Conservation (phyloP, 768 basidiomycete species). For the Lyophyllum semitale region DNA sequence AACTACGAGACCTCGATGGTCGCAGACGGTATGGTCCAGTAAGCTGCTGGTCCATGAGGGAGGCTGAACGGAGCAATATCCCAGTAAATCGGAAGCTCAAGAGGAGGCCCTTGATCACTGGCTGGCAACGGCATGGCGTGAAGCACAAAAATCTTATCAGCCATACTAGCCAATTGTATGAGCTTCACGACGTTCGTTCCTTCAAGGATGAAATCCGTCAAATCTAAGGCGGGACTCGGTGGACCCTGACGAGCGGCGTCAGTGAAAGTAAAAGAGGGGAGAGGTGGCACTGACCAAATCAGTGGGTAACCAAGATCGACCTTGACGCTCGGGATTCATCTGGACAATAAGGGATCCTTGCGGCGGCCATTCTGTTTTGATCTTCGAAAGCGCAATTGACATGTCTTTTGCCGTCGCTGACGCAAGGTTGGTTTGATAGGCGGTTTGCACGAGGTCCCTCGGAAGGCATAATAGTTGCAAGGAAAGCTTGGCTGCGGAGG, state of each 20-base stretch:
- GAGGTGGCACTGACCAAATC: constrained; percentile 38
- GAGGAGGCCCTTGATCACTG: not conserved
- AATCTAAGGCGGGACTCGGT: constrained; percentile 31
- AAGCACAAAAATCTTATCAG: constrained; percentile 45
- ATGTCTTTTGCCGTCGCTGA: constrained; percentile 22
- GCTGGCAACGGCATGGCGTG: constrained; percentile 28
- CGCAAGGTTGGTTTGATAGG: constrained; percentile 17
- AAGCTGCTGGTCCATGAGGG: not conserved
- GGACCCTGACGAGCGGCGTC: constrained; percentile 23
- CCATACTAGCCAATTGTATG: constrained; percentile 47
- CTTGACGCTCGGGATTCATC: constrained; percentile 39
- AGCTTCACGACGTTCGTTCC: constrained; percentile 52
- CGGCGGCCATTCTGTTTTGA: constrained; percentile 43
- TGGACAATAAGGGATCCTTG: constrained; percentile 46
- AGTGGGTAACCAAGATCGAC: constrained; percentile 44
- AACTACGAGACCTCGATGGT: constrained; percentile 5
- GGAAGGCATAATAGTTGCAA: constrained; percentile 38
- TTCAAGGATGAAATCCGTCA: constrained; percentile 40
- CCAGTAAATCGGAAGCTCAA: not conserved
- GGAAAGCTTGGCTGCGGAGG: constrained; percentile 20
- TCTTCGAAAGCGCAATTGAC: constrained; percentile 21
- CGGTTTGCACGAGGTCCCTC: constrained; percentile 19
- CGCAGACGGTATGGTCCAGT: constrained; percentile 1
- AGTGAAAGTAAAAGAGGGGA: not conserved
- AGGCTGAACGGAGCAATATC: constrained; percentile 2